These are phyloP conservation scores for Penicillium paradoxum DNA, from an alignment of 495 filamentous ascomycete genomes.

Conservation along the genomic window DNA sequence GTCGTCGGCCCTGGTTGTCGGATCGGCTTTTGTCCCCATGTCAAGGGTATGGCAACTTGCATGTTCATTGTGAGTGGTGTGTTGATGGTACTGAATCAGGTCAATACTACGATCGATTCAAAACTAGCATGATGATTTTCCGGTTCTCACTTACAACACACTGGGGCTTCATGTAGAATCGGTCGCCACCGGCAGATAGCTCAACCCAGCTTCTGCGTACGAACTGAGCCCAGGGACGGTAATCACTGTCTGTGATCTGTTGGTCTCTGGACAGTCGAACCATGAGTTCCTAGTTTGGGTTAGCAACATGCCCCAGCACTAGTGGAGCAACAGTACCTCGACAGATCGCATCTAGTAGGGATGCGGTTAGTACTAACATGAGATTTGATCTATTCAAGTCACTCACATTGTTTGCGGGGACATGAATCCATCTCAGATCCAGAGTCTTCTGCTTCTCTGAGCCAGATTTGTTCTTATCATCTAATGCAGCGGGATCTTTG, in stretches of 20 bases:
- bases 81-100: too few relatives aligned
- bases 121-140: neutral
- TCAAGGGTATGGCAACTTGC: too few relatives aligned
- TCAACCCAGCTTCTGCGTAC: conserved; percentile 5
- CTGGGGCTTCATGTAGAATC: conserved; percentile 16
- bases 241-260: conserved; percentile 1
- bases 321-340: neutral
- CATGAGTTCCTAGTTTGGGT: conserved; percentile 10
- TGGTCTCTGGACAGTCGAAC: conserved; percentile 9
- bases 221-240: conserved; percentile 6
- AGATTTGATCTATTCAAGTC: neutral
- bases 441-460: neutral
- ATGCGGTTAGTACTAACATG: neutral
- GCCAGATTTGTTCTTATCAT: neutral
- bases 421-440: conserved; percentile 13
- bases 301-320: neutral
- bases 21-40: too few relatives aligned
- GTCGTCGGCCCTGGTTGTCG: too few relatives aligned
- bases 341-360: conserved; percentile 1
- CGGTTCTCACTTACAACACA: neutral
- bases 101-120: too few relatives aligned
- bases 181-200: conserved; percentile 4
- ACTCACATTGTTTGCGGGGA: conserved; percentile 15
- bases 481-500: neutral
- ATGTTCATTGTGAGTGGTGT: too few relatives aligned